Evolutionary conservation across 2,329 filamentous ascomycete genomes (phyloP).

Genomic region (Penicillium sp.): DNA sequence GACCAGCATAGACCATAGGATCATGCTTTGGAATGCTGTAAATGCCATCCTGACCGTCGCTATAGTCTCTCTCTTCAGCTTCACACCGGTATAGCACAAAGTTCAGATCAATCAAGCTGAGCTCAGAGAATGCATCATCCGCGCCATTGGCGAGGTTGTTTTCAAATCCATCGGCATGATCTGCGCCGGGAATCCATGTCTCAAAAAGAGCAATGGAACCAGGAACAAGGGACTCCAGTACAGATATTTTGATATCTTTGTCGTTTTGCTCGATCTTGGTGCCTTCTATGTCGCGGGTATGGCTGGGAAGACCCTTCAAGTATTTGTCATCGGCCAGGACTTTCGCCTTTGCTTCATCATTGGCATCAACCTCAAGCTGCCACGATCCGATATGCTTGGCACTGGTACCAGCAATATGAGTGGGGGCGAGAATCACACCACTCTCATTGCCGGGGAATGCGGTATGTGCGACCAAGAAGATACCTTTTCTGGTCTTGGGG

Average conservation of each 20-base stretch:
- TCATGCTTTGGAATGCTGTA: slow-evolving; percentile 85
- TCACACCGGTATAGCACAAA: slow-evolving; percentile 89
- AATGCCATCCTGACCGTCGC: slow-evolving; percentile 76
- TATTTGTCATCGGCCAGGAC: slow-evolving; percentile 68
- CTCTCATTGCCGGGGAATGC: slow-evolving; percentile 89
- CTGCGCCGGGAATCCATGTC: slow-evolving; percentile 87
- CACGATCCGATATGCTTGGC: slow-evolving; percentile 86
- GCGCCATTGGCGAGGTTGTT: slow-evolving; percentile 81
- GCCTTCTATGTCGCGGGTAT: slow-evolving; percentile 71
- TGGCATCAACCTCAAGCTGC: slow-evolving; percentile 85
- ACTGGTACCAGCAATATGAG: slow-evolving; percentile 78
- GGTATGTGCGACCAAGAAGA: slow-evolving; percentile 94
- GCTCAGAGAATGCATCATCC: slow-evolving; percentile 71
- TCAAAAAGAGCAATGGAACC: slow-evolving; percentile 94
- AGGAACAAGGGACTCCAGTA: slow-evolving; percentile 82
- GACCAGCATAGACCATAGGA: slow-evolving; percentile 84
- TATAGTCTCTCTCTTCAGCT: slow-evolving; percentile 79
- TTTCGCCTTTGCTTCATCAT: slow-evolving; percentile 64
- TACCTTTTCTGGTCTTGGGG: slow-evolving; percentile 85
- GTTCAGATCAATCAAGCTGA: slow-evolving; percentile 82
- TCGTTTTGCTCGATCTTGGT: slow-evolving; percentile 70
- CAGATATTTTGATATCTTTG: slow-evolving; percentile 74
- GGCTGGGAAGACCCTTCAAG: slow-evolving; percentile 80
- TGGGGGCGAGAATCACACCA: slow-evolving; percentile 75
- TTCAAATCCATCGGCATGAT: slow-evolving; percentile 80